Percentiles rank a stretch among this genome's conserved stretches.
Evolutionary conservation across 2,329 filamentous ascomycete species (phyloP).

Genomic region (Colletotrichum sp.): DNA sequence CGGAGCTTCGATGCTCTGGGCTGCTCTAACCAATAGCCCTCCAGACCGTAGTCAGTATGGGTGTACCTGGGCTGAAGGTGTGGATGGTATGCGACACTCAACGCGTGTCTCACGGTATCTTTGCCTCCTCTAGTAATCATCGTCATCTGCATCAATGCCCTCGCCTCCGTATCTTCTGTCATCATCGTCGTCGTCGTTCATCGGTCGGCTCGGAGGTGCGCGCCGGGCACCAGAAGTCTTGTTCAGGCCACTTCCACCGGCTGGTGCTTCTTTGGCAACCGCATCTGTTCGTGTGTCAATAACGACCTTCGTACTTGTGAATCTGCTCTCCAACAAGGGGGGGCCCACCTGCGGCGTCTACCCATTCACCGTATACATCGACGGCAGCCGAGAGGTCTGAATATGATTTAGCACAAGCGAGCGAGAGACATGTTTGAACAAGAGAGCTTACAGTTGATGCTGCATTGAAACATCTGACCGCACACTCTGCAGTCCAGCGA

Average conservation of each 20-base stretch:
- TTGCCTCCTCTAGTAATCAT: conserved; percentile 53
- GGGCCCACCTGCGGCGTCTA: conserved; percentile 74
- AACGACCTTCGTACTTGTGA: neutral
- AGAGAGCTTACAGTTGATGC: conserved; percentile 79
- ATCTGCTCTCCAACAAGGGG: neutral
- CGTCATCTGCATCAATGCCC: conserved; percentile 58
- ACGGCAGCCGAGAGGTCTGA: conserved; percentile 87
- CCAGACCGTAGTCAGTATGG: neutral
- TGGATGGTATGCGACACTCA: neutral
- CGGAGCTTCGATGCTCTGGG: neutral
- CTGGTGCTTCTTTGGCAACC: conserved; percentile 51
- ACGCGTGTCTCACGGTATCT: neutral
- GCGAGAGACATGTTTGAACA: neutral
- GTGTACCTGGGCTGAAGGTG: neutral
- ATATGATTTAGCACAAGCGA: conserved; percentile 20
- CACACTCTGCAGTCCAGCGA: conserved; percentile 90
- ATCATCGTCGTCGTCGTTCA: conserved; percentile 54
- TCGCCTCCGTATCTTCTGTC: conserved; percentile 58
- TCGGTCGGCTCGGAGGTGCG: conserved; percentile 26
- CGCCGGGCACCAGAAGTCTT: conserved; percentile 8
- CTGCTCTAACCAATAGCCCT: neutral
- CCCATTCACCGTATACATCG: conserved; percentile 98
- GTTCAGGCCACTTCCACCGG: conserved; percentile 2
- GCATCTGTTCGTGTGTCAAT: conserved; percentile 40
- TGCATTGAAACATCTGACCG: conserved; percentile 90